A percentile compares a stretch with the other conserved stretches of the same genome.
These are phyloP conservation scores for Acanthamoeba healyi DNA, from an alignment of 208 protist genomes.

Conservation along the genomic window DNA sequence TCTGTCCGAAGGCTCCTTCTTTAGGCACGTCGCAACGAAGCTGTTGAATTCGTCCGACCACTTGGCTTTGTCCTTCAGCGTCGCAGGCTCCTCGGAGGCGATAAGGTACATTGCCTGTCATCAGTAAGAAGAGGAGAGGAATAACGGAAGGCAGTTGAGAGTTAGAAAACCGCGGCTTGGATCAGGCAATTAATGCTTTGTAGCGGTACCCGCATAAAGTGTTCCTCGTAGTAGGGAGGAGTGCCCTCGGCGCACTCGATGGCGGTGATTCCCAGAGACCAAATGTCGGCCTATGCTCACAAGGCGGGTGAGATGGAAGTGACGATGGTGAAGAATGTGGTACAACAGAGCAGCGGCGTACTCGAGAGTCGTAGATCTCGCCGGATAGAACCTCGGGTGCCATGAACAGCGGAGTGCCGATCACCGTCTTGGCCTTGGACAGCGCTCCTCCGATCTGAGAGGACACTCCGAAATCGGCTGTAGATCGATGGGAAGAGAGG, in stretches of 20 bases:
- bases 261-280: slow-evolving; percentile 34
- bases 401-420: slow-evolving; percentile 49
- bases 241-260: slow-evolving; percentile 24
- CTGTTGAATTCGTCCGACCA: slow-evolving; percentile 24
- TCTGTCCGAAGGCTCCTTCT: background rate
- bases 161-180: too few relatives aligned
- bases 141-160: background rate
- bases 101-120: slow-evolving; percentile 20
- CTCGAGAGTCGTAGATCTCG: background rate
- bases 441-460: background rate
- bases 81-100: background rate
- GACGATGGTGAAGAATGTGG: background rate
- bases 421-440: slow-evolving; percentile 15
- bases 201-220: slow-evolving; percentile 18
- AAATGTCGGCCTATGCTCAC: background rate
- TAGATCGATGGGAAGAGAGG: background rate
- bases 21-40: slow-evolving; percentile 36
- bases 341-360: background rate
- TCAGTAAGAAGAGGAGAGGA: background rate
- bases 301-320: background rate
- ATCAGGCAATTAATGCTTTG: background rate
- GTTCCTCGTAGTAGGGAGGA: slow-evolving; percentile 36
- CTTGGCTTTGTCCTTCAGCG: slow-evolving; percentile 12
- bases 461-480: slow-evolving; percentile 44
- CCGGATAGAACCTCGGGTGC: background rate